These are phyloP conservation scores for Pterula multifida DNA, from an alignment of 1,284 basidiomycete genomes.

Conservation along the genomic window DNA sequence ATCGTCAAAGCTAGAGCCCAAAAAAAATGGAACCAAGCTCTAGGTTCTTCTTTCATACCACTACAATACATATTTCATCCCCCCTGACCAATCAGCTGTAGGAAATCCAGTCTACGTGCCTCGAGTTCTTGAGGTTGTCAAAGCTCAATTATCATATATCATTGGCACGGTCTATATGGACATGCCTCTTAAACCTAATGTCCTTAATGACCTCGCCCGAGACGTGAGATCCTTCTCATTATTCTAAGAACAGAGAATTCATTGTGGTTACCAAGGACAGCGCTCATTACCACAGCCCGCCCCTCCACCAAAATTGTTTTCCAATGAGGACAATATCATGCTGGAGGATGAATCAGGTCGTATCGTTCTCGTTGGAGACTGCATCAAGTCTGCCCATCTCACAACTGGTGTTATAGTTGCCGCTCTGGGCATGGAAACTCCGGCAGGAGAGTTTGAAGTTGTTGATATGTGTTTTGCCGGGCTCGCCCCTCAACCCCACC, in stretches of 20 bases:
- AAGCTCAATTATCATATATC: constrained; percentile 80
- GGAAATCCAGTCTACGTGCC: constrained; percentile 68
- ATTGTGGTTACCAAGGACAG: constrained; percentile 26
- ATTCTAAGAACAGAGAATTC: constrained; percentile 1
- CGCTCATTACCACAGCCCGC: constrained; percentile 84
- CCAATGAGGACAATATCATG: constrained; percentile 72
- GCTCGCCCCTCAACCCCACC: constrained; percentile 51
- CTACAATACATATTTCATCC: constrained; percentile 3
- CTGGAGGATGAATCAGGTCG: constrained; percentile 95
- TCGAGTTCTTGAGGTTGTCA: constrained; percentile 82
- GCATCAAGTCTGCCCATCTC: constrained; percentile 38
- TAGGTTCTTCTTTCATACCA: constrained; percentile 32
- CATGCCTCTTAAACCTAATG: constrained; percentile 96
- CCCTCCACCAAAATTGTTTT: constrained; percentile 63
- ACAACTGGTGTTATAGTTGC: constrained; percentile 90
- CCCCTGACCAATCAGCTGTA: constrained; percentile 15
- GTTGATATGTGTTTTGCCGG: constrained; percentile 84
- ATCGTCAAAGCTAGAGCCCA: constrained; percentile 55
- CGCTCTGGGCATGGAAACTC: constrained; percentile 83
- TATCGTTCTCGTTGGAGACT: constrained; percentile 76
- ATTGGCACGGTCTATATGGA: constrained; percentile 95
- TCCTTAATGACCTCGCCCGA: constrained; percentile 87
- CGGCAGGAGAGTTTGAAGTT: constrained; percentile 87
- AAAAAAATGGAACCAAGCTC: constrained; percentile 52
- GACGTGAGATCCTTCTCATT: constrained; percentile 42